phyloP scores from a whole-genome alignment of 257 asterid species.

The Euphrasia confusa region DNA sequence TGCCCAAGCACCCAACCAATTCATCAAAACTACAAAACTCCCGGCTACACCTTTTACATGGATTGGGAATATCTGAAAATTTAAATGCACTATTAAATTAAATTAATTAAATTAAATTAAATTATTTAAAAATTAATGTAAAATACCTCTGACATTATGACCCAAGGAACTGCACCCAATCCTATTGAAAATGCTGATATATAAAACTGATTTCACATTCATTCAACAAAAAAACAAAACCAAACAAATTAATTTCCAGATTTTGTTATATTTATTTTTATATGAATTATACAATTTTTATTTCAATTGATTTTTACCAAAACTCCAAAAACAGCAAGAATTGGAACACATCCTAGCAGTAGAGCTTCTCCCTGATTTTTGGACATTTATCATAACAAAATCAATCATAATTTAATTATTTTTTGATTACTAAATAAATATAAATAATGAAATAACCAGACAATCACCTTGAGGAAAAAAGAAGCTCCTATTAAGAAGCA shows the following conservation, averaged over 20 bases:
- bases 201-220: constrained; percentile 44
- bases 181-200: constrained; percentile 71
- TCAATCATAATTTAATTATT: neutral
- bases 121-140: neutral
- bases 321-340: constrained; percentile 68
- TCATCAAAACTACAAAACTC: constrained; percentile 69
- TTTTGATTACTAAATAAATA: neutral
- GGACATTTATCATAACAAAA: neutral
- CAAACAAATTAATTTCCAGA: too few species aligned
- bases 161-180: constrained; percentile 93
- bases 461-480: constrained; percentile 63
- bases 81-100: neutral
- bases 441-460: neutral
- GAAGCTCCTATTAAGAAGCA: constrained; percentile 63
- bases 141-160: constrained; percentile 84
- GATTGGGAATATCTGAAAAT: constrained; percentile 67
- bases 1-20: constrained; percentile 89
- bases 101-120: neutral
- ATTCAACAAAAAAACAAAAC: constrained; percentile 3
- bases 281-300: neutral
- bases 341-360: constrained; percentile 42
- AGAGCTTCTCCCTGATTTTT: constrained; percentile 48
- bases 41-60: constrained; percentile 76
- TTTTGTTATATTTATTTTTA: neutral
- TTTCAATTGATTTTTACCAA: constrained; percentile 37